Base-by-base conservation (phyloP, 768 basidiomycete species). In the Leccinellum luteum region DNA sequence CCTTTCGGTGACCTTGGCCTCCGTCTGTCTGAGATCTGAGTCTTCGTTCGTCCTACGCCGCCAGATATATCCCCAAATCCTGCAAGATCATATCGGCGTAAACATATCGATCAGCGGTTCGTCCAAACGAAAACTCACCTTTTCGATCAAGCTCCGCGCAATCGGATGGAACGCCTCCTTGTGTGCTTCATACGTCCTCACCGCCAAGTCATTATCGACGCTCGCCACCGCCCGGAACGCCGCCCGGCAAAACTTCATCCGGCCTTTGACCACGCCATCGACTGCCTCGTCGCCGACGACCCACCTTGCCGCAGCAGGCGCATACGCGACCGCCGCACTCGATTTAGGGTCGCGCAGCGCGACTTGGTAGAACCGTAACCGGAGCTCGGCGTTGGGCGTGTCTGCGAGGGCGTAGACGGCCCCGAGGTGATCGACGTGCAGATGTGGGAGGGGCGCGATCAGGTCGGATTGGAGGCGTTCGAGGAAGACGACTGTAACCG, bases 201-300 rank as follows among this genome's bases (percentile, higher is more conserved):
- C 68, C 3, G 90, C 87, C 28, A 90, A 71, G 34, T 66, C 64
- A 48, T 68, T 65, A 64, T 92, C 76, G 21, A 85, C 85, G 57
- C 78, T 78, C 30, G 67, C 71, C 19, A 85, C 79, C 0, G 75
- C 81, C 34, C 82, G 73, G 66, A 92, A 85, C 6, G 83, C 73
- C 0, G 88, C 86, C 48, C 90, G 73, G 70, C 90, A 92, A 75
- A 91, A 91, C 68, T 92, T 92, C 90, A 92, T 92, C 32, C 90
- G 78, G 12, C 90, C 90, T 64, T 89, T 87, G 55, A 92, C 74
- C 27, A 82, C 73, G 1, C 81, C 85, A 14, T 23, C 25, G 78
- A 79, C 25, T 23, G 77, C 84, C 61, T 85, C 76, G 14, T 49
- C 50, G n/a, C 67, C 90, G 14, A 85, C 80, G 21, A 91, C 81